Percentiles rank a stretch among this genome's conserved stretches.
phyloP scores from a whole-genome alignment of 78 protist genomes.

The Dictyostelium brefeldianum region DNA sequence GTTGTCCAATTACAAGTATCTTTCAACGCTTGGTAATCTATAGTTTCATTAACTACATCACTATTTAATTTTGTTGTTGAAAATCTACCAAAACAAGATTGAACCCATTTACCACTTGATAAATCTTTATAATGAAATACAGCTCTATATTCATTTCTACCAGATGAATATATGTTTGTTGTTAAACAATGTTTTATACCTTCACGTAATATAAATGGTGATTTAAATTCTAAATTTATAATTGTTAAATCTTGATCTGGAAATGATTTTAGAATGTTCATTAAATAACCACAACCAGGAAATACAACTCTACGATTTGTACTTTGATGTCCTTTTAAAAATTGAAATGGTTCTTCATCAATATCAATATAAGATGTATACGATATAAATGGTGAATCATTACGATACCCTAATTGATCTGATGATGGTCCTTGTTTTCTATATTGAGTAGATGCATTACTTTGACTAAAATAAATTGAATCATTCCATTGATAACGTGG shows the following conservation, averaged over 20 bases:
- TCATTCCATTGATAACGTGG: slow-evolving; percentile 51
- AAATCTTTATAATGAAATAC: neutral
- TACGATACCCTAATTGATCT: neutral
- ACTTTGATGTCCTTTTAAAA: slow-evolving; percentile 40
- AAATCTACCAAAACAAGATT: neutral
- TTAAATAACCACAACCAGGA: slow-evolving; percentile 44
- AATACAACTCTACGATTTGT: neutral
- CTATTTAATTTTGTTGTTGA: neutral
- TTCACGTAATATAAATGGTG: slow-evolving; percentile 6
- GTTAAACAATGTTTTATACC: neutral
- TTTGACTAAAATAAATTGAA: neutral
- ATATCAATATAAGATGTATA: neutral
- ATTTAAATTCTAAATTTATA: neutral
- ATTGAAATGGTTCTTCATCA: neutral
- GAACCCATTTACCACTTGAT: neutral
- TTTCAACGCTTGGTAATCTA: neutral
- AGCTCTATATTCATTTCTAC: slow-evolving; percentile 6
- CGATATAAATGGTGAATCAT: neutral
- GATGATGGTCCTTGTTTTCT: slow-evolving; percentile 16
- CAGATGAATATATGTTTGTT: neutral
- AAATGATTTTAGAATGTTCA: neutral
- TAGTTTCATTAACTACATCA: neutral
- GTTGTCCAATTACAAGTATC: neutral
- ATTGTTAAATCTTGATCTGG: slow-evolving; percentile 9
- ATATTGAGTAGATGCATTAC: neutral